Evolutionary conservation across 2,329 filamentous ascomycete species (phyloP).

Genomic region (Berkeleyomyces rouxiae): DNA sequence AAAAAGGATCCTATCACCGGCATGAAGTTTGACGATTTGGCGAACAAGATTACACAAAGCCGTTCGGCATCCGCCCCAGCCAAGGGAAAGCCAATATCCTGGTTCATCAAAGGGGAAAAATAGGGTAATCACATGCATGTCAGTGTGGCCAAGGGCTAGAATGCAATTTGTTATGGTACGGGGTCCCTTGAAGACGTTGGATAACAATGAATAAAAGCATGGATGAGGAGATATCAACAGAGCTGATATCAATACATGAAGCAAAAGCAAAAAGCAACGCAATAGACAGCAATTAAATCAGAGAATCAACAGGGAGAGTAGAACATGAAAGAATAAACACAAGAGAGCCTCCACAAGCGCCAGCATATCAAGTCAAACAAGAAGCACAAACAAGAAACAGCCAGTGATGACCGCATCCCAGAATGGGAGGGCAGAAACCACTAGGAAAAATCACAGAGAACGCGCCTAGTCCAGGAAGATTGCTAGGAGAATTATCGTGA

Average conservation of each 20-base stretch:
- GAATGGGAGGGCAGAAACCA: neutral
- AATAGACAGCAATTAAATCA: constrained; percentile 7
- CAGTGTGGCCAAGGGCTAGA: neutral
- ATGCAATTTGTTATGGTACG: neutral
- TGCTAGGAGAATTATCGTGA: constrained; percentile 79
- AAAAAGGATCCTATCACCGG: constrained; percentile 10
- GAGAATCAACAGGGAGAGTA: constrained; percentile 14
- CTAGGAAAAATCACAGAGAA: constrained; percentile 1
- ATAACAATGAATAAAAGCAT: neutral
- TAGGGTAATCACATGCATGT: neutral
- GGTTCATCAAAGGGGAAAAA: constrained; percentile 8
- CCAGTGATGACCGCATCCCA: constrained; percentile 1
- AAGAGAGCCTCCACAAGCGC: constrained; percentile 15
- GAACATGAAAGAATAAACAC: constrained; percentile 11
- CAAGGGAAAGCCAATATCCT: constrained; percentile 8
- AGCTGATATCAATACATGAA: constrained; percentile 1
- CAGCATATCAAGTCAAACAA: constrained; percentile 18
- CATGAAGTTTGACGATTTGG: neutral
- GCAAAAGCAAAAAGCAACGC: constrained; percentile 13
- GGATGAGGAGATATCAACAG: constrained; percentile 13
- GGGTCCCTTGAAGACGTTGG: neutral
- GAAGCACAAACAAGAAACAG: constrained; percentile 13
- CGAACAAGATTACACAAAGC: neutral
- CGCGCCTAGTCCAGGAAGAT: constrained; percentile 52
- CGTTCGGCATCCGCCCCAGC: neutral